Conservation (phyloP, 805 yeast genomes). For the Hanseniaspora valbyensis region DNA sequence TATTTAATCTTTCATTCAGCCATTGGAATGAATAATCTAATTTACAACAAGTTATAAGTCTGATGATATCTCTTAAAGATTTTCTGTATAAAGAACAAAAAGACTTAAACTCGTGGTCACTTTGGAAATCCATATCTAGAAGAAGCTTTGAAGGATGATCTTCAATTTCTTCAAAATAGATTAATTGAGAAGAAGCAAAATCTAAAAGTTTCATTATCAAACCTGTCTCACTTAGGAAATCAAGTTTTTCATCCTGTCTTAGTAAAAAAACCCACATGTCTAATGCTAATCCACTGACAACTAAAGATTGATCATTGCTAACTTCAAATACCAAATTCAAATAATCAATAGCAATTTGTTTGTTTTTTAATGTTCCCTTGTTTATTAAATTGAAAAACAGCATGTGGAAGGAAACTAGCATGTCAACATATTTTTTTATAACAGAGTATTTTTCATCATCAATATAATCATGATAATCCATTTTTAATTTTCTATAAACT, state of each 20-base stretch:
- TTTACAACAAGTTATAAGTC: constrained; percentile 75
- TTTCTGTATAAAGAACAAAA: constrained; percentile 73
- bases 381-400: constrained; percentile 44
- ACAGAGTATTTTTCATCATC: constrained; percentile 74
- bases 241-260: constrained; percentile 62
- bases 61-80: constrained; percentile 78
- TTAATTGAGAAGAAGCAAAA: constrained; percentile 62
- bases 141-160: constrained; percentile 53
- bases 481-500: constrained; percentile 44
- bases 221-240: constrained; percentile 36
- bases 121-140: constrained; percentile 79
- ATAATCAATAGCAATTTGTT: constrained; percentile 39
- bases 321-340: constrained; percentile 67
- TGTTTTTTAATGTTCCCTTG: constrained; percentile 37
- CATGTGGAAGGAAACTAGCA: constrained; percentile 79
- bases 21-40: constrained; percentile 74
- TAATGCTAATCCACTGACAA: constrained; percentile 80
- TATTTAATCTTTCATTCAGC: constrained; percentile 63
- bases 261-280: constrained; percentile 91
- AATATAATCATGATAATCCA: constrained; percentile 53
- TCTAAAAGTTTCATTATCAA: constrained; percentile 58
- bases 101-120: constrained; percentile 63
- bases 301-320: constrained; percentile 70
- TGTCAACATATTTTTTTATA: constrained; percentile 81
- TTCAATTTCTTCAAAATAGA: constrained; percentile 62